Percentiles rank a stretch among this genome's conserved stretches.
phyloP scores from a whole-genome alignment of 2,329 filamentous ascomycete genomes.

The Proliferodiscus dingleyae region DNA sequence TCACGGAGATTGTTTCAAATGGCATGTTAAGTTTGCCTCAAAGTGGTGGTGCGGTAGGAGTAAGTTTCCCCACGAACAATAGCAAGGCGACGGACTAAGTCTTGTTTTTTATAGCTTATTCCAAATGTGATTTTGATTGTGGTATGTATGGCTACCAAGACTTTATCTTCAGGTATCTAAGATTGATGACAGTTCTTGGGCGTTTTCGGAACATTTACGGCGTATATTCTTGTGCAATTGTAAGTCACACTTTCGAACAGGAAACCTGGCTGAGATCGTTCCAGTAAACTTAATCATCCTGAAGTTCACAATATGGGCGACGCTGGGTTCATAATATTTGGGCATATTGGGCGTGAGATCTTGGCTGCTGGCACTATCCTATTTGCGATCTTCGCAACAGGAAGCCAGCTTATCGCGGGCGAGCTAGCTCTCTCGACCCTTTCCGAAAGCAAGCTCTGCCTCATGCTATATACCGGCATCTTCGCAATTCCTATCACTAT shows the following conservation, averaged over 20 bases:
- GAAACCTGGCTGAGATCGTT: conserved; percentile 12
- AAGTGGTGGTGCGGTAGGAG: conserved; percentile 45
- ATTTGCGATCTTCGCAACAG: conserved; percentile 47
- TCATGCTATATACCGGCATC: conserved; percentile 46
- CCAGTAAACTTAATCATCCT: conserved; percentile 15
- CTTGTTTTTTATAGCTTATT: conserved; percentile 6
- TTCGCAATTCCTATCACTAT: conserved; percentile 44
- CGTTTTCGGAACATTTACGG: conserved; percentile 14
- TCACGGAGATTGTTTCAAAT: conserved; percentile 50
- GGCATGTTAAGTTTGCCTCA: conserved; percentile 50
- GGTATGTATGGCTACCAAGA: conserved; percentile 1
- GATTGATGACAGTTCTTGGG: conserved; percentile 7
- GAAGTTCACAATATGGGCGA: conserved; percentile 54
- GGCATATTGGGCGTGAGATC: conserved; percentile 45
- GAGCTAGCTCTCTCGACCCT: conserved; percentile 45
- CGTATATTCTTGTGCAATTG: conserved; percentile 14
- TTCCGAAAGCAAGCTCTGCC: conserved; percentile 43
- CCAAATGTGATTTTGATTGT: conserved; percentile 17
- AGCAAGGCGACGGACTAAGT: not conserved
- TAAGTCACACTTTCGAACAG: conserved; percentile 11
- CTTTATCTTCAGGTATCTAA: not conserved
- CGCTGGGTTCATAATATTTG: conserved; percentile 49
- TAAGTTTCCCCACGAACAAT: conserved; percentile 20
- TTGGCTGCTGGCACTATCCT: conserved; percentile 45
- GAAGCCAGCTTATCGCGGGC: conserved; percentile 46